A percentile compares a stretch with the other conserved stretches of the same genome.
These are phyloP conservation scores for Komagataella pastoris DNA, from an alignment of 805 yeast genomes.

Conservation along the genomic window DNA sequence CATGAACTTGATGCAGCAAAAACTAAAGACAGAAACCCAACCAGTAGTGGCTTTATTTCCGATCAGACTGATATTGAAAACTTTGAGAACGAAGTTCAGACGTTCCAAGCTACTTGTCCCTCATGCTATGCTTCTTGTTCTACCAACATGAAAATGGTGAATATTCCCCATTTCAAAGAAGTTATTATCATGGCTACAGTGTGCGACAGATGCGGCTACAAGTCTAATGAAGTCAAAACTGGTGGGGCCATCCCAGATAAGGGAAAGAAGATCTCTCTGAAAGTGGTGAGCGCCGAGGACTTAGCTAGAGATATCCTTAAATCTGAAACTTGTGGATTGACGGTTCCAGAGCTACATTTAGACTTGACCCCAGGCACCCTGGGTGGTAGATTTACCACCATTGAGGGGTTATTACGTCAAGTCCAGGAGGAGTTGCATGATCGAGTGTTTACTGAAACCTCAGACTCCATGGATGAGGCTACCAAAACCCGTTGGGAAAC, in stretches of 20 bases:
- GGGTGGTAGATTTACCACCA: conserved; percentile 95
- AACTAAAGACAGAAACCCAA: conserved; percentile 18
- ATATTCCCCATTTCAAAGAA: conserved; percentile 96
- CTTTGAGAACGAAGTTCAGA: conserved; percentile 80
- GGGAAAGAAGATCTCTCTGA: conserved; percentile 64
- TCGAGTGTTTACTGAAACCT: conserved; percentile 73
- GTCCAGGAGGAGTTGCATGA: conserved; percentile 81
- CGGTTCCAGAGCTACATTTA: conserved; percentile 75
- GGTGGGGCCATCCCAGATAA: conserved; percentile 91
- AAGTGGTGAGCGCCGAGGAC: conserved; percentile 83
- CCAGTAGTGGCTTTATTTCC: conserved; percentile 44
- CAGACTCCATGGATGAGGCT: conserved; percentile 80
- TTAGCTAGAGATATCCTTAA: conserved; percentile 88
- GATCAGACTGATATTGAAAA: conserved; percentile 78
- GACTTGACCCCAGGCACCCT: conserved; percentile 93
- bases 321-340: conserved; percentile 83
- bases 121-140: conserved; percentile 72
- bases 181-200: conserved; percentile 93
- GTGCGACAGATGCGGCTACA: conserved; percentile 89
- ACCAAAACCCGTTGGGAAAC: conserved; percentile 72
- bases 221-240: conserved; percentile 94
- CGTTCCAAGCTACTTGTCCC: conserved; percentile 87
- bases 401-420: conserved; percentile 85
- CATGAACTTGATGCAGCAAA: conserved; percentile 26
- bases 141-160: conserved; percentile 93